Percentiles rank a stretch among this genome's conserved stretches.
Conservation (phyloP, 495 filamentous ascomycete species). For the Penicillium ochrochloron region DNA sequence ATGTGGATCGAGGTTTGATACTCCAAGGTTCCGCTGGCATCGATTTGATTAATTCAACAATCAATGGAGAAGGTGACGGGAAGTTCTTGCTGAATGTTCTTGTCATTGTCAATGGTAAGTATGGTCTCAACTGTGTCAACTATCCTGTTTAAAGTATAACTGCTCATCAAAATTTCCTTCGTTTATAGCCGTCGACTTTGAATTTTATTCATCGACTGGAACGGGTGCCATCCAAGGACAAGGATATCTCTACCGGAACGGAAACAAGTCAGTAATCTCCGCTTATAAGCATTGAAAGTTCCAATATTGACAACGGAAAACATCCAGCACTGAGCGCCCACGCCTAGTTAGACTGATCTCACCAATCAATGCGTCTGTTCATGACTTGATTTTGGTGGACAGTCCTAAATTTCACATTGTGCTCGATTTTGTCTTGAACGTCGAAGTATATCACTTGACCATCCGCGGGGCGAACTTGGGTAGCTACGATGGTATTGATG, state of each 20-base stretch:
- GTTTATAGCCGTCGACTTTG: constrained; percentile 43
- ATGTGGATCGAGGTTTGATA: constrained; percentile 38
- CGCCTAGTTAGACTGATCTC: constrained; percentile 40
- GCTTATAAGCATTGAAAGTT: not conserved
- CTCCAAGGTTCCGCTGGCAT: constrained; percentile 33
- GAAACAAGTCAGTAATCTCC: constrained; percentile 26
- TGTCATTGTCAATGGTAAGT: constrained; percentile 37
- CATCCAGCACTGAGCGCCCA: constrained; percentile 32
- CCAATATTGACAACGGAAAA: not conserved
- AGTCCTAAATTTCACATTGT: constrained; percentile 50
- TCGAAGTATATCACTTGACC: constrained; percentile 50
- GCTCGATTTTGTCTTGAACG: constrained; percentile 46
- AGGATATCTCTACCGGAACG: constrained; percentile 45
- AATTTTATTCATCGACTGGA: constrained; percentile 48
- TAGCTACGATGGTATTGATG: constrained; percentile 51
- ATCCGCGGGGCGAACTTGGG: constrained; percentile 47
- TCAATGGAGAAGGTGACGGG: constrained; percentile 42
- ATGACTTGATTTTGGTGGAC: constrained; percentile 52
- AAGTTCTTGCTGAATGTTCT: constrained; percentile 35
- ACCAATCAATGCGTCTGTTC: constrained; percentile 44
- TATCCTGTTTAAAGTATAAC: not conserved
- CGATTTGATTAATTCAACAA: constrained; percentile 42
- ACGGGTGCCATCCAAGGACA: constrained; percentile 51
- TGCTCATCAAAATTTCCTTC: not conserved
- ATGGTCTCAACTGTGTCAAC: not conserved